phyloP scores from a whole-genome alignment of 2,329 filamentous ascomycete species.

The Pseudonectria foliicola region DNA sequence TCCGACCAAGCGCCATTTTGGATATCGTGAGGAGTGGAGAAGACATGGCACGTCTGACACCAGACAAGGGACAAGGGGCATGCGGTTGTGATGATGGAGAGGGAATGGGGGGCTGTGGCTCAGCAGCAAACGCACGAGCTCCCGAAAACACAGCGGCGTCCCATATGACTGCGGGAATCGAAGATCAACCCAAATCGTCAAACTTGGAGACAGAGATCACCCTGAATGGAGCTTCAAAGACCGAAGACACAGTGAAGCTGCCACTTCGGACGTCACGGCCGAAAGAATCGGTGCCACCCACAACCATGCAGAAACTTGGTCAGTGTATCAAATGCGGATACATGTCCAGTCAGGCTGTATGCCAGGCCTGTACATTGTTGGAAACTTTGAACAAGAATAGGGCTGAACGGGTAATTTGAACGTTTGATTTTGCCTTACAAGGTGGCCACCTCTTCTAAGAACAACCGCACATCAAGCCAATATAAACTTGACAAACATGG shows the following conservation, averaged over 20 bases:
- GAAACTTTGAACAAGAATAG: conserved; percentile 83
- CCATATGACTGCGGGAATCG: conserved; percentile 58
- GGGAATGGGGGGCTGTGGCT: conserved; percentile 62
- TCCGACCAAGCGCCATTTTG: conserved; percentile 86
- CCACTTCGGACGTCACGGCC: conserved; percentile 23
- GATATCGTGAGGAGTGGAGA: conserved; percentile 94
- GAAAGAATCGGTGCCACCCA: conserved; percentile 22
- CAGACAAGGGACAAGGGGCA: conserved; percentile 29
- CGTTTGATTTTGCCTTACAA: not conserved
- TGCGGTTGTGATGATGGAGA: conserved; percentile 32
- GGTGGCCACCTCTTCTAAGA: not conserved
- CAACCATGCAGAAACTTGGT: conserved; percentile 65
- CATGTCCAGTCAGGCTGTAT: conserved; percentile 87
- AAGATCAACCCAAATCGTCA: conserved; percentile 11
- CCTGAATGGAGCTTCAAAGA: conserved; percentile 13
- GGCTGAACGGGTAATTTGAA: conserved; percentile 48
- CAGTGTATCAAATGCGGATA: conserved; percentile 86
- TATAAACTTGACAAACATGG: conserved; percentile 1
- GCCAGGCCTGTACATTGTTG: conserved; percentile 86
- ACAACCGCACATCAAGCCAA: too few relatives aligned
- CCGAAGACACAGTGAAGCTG: conserved; percentile 26
- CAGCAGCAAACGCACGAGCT: conserved; percentile 49
- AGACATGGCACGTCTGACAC: conserved; percentile 78
- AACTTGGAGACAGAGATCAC: conserved; percentile 28
- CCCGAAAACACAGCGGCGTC: conserved; percentile 75